Evolutionary conservation across 768 basidiomycete genomes (phyloP).

Genomic region (Clitopilus passeckerianus): DNA sequence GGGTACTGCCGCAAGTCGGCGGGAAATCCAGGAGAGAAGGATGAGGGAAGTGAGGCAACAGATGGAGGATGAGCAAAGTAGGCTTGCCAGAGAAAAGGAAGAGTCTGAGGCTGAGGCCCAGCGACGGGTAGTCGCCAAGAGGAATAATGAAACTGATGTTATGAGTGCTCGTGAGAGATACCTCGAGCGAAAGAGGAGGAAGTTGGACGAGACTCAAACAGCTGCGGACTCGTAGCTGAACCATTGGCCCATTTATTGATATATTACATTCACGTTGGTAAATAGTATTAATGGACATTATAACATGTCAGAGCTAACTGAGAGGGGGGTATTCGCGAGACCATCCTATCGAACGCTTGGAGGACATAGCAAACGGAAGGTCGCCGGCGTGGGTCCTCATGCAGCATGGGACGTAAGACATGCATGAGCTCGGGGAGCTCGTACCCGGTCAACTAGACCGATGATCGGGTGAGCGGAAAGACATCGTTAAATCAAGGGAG

Average conservation of each 20-base stretch:
- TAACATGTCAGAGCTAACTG: not conserved
- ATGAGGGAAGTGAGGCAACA: slow-evolving; percentile 73
- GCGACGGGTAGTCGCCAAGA: slow-evolving; percentile 61
- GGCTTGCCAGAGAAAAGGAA: slow-evolving; percentile 50
- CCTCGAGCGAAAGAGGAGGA: slow-evolving; percentile 74
- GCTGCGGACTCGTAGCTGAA: slow-evolving; percentile 6
- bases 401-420: slow-evolving; percentile 57
- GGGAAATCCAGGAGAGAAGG: slow-evolving; percentile 83
- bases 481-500: not conserved
- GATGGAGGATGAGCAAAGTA: slow-evolving; percentile 68
- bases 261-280: slow-evolving; percentile 2
- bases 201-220: slow-evolving; percentile 43
- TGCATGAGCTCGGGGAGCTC: slow-evolving; percentile 55
- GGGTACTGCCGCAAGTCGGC: slow-evolving; percentile 74
- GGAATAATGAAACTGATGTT: slow-evolving; percentile 74
- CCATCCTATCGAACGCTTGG: slow-evolving; percentile 44
- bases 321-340: slow-evolving; percentile 26
- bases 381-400: slow-evolving; percentile 42
- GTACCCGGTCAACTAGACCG: slow-evolving; percentile 47
- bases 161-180: slow-evolving; percentile 73
- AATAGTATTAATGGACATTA: slow-evolving; percentile 3
- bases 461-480: slow-evolving; percentile 5
- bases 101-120: slow-evolving; percentile 59
- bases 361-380: slow-evolving; percentile 47
- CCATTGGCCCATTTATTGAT: not conserved